Percentiles rank a stretch among this genome's conserved stretches.
These are phyloP conservation scores for Ogataea siamensis DNA, from an alignment of 805 yeast genomes.

Conservation along the genomic window DNA sequence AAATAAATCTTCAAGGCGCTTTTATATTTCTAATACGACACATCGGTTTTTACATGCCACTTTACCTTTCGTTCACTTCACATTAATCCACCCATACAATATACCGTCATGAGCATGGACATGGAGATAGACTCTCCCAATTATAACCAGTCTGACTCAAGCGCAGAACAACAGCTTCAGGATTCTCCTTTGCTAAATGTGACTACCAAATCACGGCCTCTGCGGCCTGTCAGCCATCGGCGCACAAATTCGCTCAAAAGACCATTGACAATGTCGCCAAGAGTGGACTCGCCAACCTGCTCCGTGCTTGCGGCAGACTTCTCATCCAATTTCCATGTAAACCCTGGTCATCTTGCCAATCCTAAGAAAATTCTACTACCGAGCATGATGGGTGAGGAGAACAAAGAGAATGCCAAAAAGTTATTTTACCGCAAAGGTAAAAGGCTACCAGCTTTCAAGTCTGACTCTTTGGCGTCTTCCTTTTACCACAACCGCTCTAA, in stretches of 20 bases:
- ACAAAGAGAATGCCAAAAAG: slow-evolving; percentile 21
- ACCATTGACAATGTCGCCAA: slow-evolving; percentile 34
- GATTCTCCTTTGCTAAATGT: slow-evolving; percentile 26
- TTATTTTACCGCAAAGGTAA: slow-evolving; percentile 13
- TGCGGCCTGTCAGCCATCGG: slow-evolving; percentile 17
- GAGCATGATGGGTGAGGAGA: slow-evolving; percentile 21
- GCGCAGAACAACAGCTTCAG: slow-evolving; percentile 15
- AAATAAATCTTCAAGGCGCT: slow-evolving; percentile 6
- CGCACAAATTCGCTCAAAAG: slow-evolving; percentile 30
- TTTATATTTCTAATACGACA: slow-evolving; percentile 4
- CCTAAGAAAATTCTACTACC: slow-evolving; percentile 25
- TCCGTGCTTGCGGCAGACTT: slow-evolving; percentile 39
- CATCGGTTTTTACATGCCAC: slow-evolving; percentile 10
- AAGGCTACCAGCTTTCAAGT: slow-evolving; percentile 19
- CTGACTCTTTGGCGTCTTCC: slow-evolving; percentile 22
- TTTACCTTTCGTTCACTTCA: neutral
- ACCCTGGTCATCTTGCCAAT: slow-evolving; percentile 19
- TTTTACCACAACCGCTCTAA: slow-evolving; percentile 22
- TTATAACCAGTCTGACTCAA: slow-evolving; percentile 14
- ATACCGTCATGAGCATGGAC: slow-evolving; percentile 10
- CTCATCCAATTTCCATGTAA: slow-evolving; percentile 38
- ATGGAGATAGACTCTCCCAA: slow-evolving; percentile 31
- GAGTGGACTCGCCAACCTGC: slow-evolving; percentile 40
- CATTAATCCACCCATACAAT: neutral
- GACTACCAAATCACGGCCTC: slow-evolving; percentile 5